Evolutionary conservation across 2,329 filamentous ascomycete genomes (phyloP), one percentile per base, ranked within the genome.

Genomic region (Aspergillus awamori): DNA sequence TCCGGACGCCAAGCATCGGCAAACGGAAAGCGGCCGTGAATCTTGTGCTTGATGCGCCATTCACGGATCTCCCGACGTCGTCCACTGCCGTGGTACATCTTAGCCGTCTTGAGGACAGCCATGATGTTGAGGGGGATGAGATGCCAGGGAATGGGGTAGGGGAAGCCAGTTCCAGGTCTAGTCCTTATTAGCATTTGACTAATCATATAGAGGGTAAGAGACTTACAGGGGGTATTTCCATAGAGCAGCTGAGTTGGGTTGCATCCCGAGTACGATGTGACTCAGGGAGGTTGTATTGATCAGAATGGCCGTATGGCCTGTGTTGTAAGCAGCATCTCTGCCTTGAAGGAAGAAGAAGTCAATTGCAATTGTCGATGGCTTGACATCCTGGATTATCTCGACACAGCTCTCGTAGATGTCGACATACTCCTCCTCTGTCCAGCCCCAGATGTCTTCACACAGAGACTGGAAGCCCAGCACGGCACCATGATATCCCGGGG

Each of bases 231-330:
- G 74, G 52, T 74, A 76, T 53, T 75, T 74, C 73, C 73, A 76
- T 0, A 72, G 62, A 15, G 67, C 66, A 5, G 63, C 70, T 5
- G 64, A 66, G 24, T 67, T 67, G 2, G 80, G 77, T 61, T 84
- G 82, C 33, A 74, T 62, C 41, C 15, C 77, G 61, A 64, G 65
- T 49, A 39, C 80, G 65, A 66, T 79, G 77, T 60, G 82, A 73
- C 66, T 81, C 70, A 72, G 79, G 65, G 45, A 80, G 39, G 81
- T 83, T 1, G 82, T 81, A 52, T 77, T 79, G 6, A 84, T 68
- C 1, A 81, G 67, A 0, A 77, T 70, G 8, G 73, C 75, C 5
- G 74, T 73, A 36, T 74, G 64, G 0, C 69, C 69, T 2, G 74
- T 57, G 4, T 74, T 72, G 26, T 74, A 76, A 54, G 76, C 80